Conservation (phyloP, 2,329 filamentous ascomycete genomes). For the Hypoxylon sp. region DNA sequence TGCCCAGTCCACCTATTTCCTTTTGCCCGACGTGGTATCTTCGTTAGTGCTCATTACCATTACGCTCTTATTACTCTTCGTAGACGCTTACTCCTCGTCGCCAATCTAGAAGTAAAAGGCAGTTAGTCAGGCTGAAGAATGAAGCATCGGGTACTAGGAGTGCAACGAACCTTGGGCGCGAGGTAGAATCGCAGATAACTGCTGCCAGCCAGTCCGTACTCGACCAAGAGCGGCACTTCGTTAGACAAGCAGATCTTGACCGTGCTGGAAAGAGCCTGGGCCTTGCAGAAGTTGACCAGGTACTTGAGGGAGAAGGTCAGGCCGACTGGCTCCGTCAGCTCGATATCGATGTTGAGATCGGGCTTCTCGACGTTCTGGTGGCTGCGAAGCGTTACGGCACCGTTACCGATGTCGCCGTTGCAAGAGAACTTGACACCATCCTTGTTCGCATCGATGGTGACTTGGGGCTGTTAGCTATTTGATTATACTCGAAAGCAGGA, state of each 20-base stretch:
- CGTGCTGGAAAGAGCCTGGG: conserved; percentile 77
- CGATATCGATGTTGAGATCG: conserved; percentile 83
- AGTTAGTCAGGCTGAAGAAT: conserved; percentile 46
- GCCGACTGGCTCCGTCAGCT: conserved; percentile 88
- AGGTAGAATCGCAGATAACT: conserved; percentile 97
- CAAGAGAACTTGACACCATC: conserved; percentile 96
- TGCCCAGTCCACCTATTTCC: conserved; percentile 4
- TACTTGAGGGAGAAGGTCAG: conserved; percentile 99
- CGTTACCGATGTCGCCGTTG: conserved; percentile 94
- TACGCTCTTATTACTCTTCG: conserved; percentile 27
- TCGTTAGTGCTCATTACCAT: too few species aligned
- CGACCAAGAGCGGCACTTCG: conserved; percentile 94
- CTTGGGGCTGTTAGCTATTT: conserved; percentile 55
- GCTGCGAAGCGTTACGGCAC: conserved; percentile 88
- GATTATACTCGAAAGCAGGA: background rate
- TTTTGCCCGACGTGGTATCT: conserved; percentile 28
- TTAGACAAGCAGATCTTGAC: conserved; percentile 95
- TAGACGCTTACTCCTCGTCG: conserved; percentile 64
- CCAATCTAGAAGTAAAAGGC: conserved; percentile 65
- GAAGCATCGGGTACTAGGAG: background rate
- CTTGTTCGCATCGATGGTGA: conserved; percentile 94
- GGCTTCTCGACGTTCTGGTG: conserved; percentile 91
- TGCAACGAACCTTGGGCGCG: conserved; percentile 83
- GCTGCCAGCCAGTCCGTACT: conserved; percentile 82
- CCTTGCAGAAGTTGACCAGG: conserved; percentile 99